Evolutionary conservation across 1,284 basidiomycete genomes (phyloP).

Genomic region (Fistulina hepatica): DNA sequence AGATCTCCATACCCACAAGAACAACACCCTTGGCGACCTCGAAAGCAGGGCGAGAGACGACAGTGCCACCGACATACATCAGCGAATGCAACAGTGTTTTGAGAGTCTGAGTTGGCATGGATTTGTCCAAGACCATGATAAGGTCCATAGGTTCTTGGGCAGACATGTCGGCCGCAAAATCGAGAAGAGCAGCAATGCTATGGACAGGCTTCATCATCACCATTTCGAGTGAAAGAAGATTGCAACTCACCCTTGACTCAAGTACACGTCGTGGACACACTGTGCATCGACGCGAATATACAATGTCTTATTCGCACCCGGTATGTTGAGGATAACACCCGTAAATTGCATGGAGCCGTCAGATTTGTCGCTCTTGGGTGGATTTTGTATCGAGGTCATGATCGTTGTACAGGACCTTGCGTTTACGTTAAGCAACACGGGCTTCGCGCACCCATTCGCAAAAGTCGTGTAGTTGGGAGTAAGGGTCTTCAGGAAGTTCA

Average conservation of each 20-base stretch:
- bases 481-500: too few species aligned
- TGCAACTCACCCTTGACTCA: conserved; percentile 60
- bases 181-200: conserved; percentile 73
- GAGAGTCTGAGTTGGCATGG: conserved; percentile 38
- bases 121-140: conserved; percentile 60
- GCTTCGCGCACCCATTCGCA: too few species aligned
- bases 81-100: conserved; percentile 63
- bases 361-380: too few species aligned
- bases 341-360: too few species aligned
- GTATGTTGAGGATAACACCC: conserved; percentile 65
- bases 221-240: conserved; percentile 6
- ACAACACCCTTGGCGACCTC: conserved; percentile 59
- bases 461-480: too few species aligned
- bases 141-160: conserved; percentile 64
- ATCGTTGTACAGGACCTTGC: too few species aligned
- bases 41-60: conserved; percentile 68
- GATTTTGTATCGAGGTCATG: too few species aligned
- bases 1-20: conserved; percentile 70
- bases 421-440: too few species aligned
- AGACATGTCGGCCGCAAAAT: conserved; percentile 73
- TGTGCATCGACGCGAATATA: conserved; percentile 79
- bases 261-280: conserved; percentile 60
- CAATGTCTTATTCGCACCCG: conserved; percentile 56
- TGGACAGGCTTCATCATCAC: too few species aligned
- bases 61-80: conserved; percentile 73